phyloP scores from a whole-genome alignment of 2,329 filamentous ascomycete genomes.

The Aureobasidium sp. region DNA sequence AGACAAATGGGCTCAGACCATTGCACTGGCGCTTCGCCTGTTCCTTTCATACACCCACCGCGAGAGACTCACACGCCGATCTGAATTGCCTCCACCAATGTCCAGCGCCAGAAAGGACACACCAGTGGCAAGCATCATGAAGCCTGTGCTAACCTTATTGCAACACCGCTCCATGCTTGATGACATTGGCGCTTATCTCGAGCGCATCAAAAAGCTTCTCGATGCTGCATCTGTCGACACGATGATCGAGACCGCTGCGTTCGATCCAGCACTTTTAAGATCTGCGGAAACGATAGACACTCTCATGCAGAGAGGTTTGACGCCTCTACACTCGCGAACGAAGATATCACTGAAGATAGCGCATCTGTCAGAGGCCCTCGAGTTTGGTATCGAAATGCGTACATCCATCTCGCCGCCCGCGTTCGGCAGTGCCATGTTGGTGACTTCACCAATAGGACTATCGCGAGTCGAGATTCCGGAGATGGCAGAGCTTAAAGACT shows the following conservation, averaged over 20 bases:
- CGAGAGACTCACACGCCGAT: slow-evolving; percentile 61
- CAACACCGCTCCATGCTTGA: slow-evolving; percentile 39
- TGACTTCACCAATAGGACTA: slow-evolving; percentile 1
- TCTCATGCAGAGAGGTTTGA: slow-evolving; percentile 15
- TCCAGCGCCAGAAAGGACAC: slow-evolving; percentile 41
- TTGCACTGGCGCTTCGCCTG: slow-evolving; percentile 62
- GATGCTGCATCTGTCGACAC: slow-evolving; percentile 18
- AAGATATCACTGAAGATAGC: not conserved
- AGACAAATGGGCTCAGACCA: slow-evolving; percentile 52
- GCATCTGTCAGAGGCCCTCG: not conserved
- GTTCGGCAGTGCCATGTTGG: slow-evolving; percentile 10
- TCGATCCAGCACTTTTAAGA: slow-evolving; percentile 8
- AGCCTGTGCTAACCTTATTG: slow-evolving; percentile 48
- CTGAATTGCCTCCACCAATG: slow-evolving; percentile 53
- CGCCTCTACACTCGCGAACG: slow-evolving; percentile 1
- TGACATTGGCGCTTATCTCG: slow-evolving; percentile 29
- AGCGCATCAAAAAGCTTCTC: slow-evolving; percentile 13
- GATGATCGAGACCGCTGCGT: slow-evolving; percentile 10
- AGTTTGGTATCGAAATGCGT: slow-evolving; percentile 6
- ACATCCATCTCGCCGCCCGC: slow-evolving; percentile 8
- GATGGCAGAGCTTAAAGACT: slow-evolving; percentile 3
- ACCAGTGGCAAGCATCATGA: slow-evolving; percentile 49
- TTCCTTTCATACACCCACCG: slow-evolving; percentile 73
- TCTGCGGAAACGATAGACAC: slow-evolving; percentile 15
- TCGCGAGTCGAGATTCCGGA: slow-evolving; percentile 8